Evolutionary conservation across 345 rosid species (phyloP).

Genomic region (Syzygium aromaticum): DNA sequence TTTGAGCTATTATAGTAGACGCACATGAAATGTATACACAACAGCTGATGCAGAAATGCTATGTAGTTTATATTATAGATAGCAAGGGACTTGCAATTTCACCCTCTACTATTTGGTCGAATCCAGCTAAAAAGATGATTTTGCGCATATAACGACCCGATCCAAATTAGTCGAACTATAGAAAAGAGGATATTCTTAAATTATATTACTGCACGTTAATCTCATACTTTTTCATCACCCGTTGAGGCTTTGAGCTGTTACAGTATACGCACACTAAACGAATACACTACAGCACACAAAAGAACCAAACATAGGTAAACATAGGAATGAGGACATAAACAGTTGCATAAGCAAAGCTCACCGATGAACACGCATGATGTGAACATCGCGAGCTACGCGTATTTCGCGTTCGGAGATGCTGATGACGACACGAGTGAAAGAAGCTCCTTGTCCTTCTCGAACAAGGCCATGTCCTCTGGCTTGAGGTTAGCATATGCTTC

Average conservation of each 20-base stretch:
- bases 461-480: conserved; percentile 14
- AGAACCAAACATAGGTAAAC: not conserved
- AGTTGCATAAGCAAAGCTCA: not conserved
- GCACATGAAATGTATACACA: not conserved
- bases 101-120: not conserved
- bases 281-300: not conserved
- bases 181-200: not conserved
- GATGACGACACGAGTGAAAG: not conserved
- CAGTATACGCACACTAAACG: not conserved
- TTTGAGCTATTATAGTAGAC: not conserved
- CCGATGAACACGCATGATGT: not conserved
- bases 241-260: not conserved
- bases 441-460: conserved; percentile 7
- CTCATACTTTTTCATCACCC: not conserved
- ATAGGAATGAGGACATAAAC: not conserved
- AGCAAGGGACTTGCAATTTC: not conserved
- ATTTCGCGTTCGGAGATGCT: not conserved
- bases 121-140: not conserved
- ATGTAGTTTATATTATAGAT: not conserved
- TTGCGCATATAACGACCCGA: not conserved
- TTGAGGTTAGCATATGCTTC: conserved; percentile 25
- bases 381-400: not conserved
- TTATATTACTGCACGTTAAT: not conserved
- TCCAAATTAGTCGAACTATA: not conserved
- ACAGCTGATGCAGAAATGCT: not conserved